A percentile compares a stretch with the other conserved stretches of the same genome.
phyloP scores from a whole-genome alignment of 2,329 filamentous ascomycete genomes.

The Aspergillus fumigatiaffinis region DNA sequence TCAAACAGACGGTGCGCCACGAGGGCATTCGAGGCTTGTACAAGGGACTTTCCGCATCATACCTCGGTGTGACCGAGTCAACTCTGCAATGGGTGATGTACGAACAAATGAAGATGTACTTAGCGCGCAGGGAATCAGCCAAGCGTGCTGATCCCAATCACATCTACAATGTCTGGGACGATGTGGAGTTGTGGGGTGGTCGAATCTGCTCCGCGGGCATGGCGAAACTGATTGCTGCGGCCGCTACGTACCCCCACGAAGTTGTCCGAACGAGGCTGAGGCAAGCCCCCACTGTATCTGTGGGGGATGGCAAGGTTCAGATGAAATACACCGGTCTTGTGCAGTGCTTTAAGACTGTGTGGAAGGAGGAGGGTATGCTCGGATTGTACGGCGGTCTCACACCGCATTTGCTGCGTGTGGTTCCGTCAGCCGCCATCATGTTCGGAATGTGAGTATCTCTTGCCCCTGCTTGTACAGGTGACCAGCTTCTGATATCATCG shows the following conservation, averaged over 20 bases:
- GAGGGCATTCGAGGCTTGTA: constrained; percentile 83
- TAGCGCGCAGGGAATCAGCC: constrained; percentile 61
- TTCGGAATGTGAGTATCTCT: constrained; percentile 69
- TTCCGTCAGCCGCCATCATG: constrained; percentile 92
- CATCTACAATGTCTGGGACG: constrained; percentile 67
- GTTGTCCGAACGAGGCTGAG: constrained; percentile 79
- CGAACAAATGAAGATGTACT: constrained; percentile 79
- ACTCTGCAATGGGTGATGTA: constrained; percentile 93
- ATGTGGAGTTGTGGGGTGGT: constrained; percentile 71
- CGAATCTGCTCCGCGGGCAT: constrained; percentile 69
- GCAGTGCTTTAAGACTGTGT: constrained; percentile 84
- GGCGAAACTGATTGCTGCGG: constrained; percentile 79
- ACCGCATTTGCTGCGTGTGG: constrained; percentile 84
- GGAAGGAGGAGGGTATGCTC: constrained; percentile 80
- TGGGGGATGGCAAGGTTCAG: constrained; percentile 56
- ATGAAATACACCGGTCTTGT: constrained; percentile 84
- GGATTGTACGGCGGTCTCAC: constrained; percentile 88
- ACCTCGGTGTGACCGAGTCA: constrained; percentile 84
- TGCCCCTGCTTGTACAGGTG: constrained; percentile 6
- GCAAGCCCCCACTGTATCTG: constrained; percentile 80
- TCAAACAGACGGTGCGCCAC: constrained; percentile 71
- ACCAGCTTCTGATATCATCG: constrained; percentile 28
- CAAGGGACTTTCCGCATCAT: constrained; percentile 85
- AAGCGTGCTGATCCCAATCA: constrained; percentile 55
- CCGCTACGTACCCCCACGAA: constrained; percentile 90